These are phyloP conservation scores for Monoraphidium neglectum DNA, from an alignment of 139 green algal species.

Conservation along the genomic window DNA sequence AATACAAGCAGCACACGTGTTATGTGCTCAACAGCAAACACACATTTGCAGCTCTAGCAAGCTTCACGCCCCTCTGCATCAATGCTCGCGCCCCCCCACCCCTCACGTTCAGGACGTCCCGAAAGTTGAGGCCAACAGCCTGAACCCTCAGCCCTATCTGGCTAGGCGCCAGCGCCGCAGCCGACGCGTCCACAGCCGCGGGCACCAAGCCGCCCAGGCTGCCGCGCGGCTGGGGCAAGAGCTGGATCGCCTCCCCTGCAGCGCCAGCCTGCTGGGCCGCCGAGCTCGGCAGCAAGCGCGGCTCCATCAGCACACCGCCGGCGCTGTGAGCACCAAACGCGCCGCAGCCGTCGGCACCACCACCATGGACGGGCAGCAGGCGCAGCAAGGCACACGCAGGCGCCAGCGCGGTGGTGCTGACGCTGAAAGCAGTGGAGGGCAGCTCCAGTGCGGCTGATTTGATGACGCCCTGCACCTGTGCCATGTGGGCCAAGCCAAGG, in stretches of 20 bases:
- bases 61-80: no score
- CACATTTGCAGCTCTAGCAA: no score
- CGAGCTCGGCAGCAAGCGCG: background rate
- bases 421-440: background rate
- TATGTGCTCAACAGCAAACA: no score
- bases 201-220: constrained; percentile 52
- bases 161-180: constrained; percentile 4
- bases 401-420: background rate
- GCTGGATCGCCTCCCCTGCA: background rate
- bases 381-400: no score
- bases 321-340: background rate
- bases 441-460: constrained; percentile 31
- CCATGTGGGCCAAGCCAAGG: no score
- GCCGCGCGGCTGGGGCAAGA: constrained; percentile 50
- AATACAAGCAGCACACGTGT: no score
- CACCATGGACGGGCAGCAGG: no score
- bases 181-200: constrained; percentile 12
- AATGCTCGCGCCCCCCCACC: no score
- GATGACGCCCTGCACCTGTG: constrained; percentile 10
- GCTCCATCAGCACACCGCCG: background rate
- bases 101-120: constrained; percentile 66
- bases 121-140: constrained; percentile 85
- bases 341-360: no score
- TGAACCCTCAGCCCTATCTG: constrained; percentile 62
- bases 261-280: background rate